Conservation (phyloP, 371 early-diverging fungal species). For the Batkoa obscura region DNA sequence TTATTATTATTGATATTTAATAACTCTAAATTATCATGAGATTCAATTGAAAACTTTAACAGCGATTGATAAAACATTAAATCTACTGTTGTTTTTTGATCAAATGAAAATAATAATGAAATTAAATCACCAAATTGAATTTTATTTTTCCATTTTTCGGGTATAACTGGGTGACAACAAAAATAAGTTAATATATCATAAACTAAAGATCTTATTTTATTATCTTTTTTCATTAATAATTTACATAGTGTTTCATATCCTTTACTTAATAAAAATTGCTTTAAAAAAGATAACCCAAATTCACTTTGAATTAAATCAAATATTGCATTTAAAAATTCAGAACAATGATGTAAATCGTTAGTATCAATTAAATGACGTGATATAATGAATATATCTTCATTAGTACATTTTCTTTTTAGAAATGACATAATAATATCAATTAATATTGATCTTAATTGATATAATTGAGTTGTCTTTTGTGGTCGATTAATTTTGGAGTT, state of each 20-base stretch:
- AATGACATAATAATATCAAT: constrained; percentile 8
- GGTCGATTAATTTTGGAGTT: constrained; percentile 7
- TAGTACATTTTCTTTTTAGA: constrained; percentile 1
- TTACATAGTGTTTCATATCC: constrained; percentile 11
- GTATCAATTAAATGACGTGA: constrained; percentile 8
- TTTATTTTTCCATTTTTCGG: constrained; percentile 7
- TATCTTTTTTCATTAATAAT: constrained; percentile 6
- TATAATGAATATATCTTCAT: constrained; percentile 8
- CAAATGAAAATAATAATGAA: not conserved
- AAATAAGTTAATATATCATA: constrained; percentile 8
- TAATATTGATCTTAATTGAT: constrained; percentile 10
- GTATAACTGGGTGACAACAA: constrained; percentile 6
- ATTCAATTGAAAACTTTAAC: no score
- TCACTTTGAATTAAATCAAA: constrained; percentile 5
- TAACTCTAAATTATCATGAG: no score
- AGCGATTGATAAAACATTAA: no score
- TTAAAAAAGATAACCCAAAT: constrained; percentile 3
- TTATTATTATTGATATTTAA: no score
- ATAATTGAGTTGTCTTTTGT: constrained; percentile 7
- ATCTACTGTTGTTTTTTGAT: no score
- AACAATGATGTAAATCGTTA: constrained; percentile 8
- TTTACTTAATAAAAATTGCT: constrained; percentile 7
- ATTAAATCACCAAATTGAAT: constrained; percentile 8
- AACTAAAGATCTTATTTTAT: constrained; percentile 6
- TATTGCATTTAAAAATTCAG: constrained; percentile 8